A percentile compares a stretch with the other conserved stretches of the same genome.
phyloP scores from a whole-genome alignment of 345 rosid genomes.

The Orychophragmus violaceus region DNA sequence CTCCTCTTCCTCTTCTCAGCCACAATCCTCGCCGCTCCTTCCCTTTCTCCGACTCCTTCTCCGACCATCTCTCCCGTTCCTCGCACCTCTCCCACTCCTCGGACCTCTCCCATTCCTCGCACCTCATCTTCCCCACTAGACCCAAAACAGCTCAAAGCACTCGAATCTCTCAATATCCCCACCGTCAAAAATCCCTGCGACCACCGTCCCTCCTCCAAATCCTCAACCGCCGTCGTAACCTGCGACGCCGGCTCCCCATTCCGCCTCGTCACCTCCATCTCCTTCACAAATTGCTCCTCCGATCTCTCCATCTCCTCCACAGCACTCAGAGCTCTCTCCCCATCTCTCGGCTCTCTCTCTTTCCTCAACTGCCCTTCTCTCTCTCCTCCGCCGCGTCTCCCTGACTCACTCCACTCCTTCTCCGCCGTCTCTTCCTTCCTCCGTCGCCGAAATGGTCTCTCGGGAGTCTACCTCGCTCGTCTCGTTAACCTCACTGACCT shows the following conservation, averaged over 20 bases:
- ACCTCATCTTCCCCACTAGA: constrained; percentile 48
- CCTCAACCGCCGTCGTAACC: constrained; percentile 40
- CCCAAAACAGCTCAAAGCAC: constrained; percentile 76
- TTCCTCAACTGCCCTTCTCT: constrained; percentile 62
- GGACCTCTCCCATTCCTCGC: not conserved
- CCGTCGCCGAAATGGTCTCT: constrained; percentile 55
- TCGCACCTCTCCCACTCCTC: constrained; percentile 6
- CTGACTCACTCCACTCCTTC: constrained; percentile 54
- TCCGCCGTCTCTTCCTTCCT: constrained; percentile 58
- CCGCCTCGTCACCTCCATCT: constrained; percentile 65
- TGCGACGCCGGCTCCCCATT: constrained; percentile 66
- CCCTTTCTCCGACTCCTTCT: constrained; percentile 32
- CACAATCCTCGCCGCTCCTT: constrained; percentile 27
- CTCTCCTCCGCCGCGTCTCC: constrained; percentile 49
- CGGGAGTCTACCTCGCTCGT: constrained; percentile 66
- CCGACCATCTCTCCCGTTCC: constrained; percentile 21
- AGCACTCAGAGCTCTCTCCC: constrained; percentile 65
- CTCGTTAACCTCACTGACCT: constrained; percentile 75
- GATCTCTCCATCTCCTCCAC: constrained; percentile 57
- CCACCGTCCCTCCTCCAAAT: constrained; percentile 37
- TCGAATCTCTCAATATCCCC: constrained; percentile 64
- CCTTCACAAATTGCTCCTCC: constrained; percentile 69
- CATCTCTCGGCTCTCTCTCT: constrained; percentile 56
- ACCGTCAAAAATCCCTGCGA: constrained; percentile 61
- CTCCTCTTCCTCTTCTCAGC: constrained; percentile 29